Conservation (phyloP, 2,329 filamentous ascomycete genomes). For the Ceratocystis lukuohia region DNA sequence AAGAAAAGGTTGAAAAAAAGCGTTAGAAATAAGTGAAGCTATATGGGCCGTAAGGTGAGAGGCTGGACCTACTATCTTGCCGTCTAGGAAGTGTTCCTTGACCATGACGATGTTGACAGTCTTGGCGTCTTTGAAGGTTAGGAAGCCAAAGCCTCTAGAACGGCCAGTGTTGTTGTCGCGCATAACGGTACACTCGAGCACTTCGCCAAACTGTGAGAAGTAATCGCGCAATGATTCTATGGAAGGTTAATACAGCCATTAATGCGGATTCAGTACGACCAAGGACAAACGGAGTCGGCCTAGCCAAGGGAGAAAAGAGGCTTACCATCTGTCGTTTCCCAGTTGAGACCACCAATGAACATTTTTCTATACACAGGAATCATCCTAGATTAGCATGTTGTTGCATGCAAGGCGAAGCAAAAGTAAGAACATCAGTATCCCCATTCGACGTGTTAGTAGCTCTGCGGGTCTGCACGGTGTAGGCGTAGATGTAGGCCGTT, state of each 20-base stretch:
- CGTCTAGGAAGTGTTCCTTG: slow-evolving; percentile 95
- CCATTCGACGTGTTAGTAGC: background rate
- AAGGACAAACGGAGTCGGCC: background rate
- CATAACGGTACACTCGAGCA: slow-evolving; percentile 98
- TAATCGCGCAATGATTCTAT: slow-evolving; percentile 92
- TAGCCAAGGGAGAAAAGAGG: background rate
- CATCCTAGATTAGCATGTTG: background rate
- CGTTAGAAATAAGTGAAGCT: too few relatives aligned
- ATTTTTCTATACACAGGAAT: slow-evolving; percentile 59
- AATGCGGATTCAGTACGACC: background rate
- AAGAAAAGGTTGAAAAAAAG: background rate
- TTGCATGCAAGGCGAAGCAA: background rate
- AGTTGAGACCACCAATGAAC: slow-evolving; percentile 98
- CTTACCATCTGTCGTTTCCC: slow-evolving; percentile 98
- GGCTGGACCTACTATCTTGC: slow-evolving; percentile 70
- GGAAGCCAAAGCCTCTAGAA: slow-evolving; percentile 89
- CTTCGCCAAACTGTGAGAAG: slow-evolving; percentile 95
- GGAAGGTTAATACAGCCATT: slow-evolving; percentile 15
- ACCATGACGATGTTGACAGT: slow-evolving; percentile 99
- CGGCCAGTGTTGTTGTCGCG: slow-evolving; percentile 85
- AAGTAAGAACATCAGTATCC: background rate
- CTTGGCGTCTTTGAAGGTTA: slow-evolving; percentile 95
- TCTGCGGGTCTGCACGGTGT: background rate
- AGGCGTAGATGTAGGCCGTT: too few relatives aligned
- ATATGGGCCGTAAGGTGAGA: too few relatives aligned